Evolutionary conservation across 2,329 filamentous ascomycete genomes (phyloP).

Genomic region (Claviceps humidiphila): DNA sequence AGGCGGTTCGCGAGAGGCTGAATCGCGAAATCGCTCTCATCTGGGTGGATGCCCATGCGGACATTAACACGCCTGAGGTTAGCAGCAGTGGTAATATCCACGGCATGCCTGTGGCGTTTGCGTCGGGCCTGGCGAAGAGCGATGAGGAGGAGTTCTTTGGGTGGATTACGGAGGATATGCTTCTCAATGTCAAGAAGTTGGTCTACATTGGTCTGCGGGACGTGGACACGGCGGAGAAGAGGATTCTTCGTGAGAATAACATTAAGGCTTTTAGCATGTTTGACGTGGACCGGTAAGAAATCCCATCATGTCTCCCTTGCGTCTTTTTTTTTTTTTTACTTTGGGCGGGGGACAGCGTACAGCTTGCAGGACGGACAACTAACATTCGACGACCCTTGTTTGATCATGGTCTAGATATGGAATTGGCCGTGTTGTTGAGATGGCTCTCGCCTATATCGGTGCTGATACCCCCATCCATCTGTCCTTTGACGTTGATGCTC

Average conservation of each 20-base stretch:
- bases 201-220: constrained; percentile 95
- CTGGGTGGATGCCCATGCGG: constrained; percentile 96
- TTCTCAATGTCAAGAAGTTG: constrained; percentile 63
- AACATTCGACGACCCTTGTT: too few species aligned
- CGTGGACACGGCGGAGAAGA: constrained; percentile 89
- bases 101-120: constrained; percentile 91
- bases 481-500: constrained; percentile 90
- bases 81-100: constrained; percentile 89
- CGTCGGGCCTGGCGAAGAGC: constrained; percentile 72
- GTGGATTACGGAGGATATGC: constrained; percentile 67
- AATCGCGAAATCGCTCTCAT: constrained; percentile 81
- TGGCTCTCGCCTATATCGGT: constrained; percentile 95
- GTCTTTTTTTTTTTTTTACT: too few species aligned
- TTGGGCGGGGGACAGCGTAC: too few species aligned
- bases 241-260: constrained; percentile 71
- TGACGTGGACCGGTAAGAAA: constrained; percentile 70
- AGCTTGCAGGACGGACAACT: too few species aligned
- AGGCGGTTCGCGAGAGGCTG: constrained; percentile 72
- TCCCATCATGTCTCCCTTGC: too few species aligned
- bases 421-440: constrained; percentile 91
- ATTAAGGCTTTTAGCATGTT: constrained; percentile 99
- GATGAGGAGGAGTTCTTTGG: constrained; percentile 71
- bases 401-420: constrained; percentile 47
- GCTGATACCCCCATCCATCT: constrained; percentile 91
- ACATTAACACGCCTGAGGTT: constrained; percentile 93